phyloP scores from a whole-genome alignment of 768 basidiomycete species.

The Lactarius indigo region DNA sequence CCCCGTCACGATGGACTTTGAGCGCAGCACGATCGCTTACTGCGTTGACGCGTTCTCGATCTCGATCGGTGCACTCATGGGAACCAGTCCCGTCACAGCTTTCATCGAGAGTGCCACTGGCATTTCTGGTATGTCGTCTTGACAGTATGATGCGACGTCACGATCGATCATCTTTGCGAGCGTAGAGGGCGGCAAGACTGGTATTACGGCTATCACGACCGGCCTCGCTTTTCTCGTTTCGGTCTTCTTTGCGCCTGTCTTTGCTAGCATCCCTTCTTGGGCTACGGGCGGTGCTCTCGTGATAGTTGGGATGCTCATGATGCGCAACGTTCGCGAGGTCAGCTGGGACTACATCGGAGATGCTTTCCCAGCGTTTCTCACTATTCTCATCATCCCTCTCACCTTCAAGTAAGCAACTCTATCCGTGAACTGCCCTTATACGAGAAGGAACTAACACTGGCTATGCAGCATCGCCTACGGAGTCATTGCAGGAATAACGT shows the following conservation, averaged over 20 bases:
- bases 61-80: conserved; percentile 75
- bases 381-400: conserved; percentile 73
- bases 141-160: conserved; percentile 10
- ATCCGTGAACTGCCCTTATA: neutral
- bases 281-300: conserved; percentile 84
- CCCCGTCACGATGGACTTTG: conserved; percentile 81
- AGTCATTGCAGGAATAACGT: conserved; percentile 73
- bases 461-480: conserved; percentile 76
- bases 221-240: conserved; percentile 78
- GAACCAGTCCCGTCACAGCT: conserved; percentile 77
- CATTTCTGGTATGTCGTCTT: conserved; percentile 50
- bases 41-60: conserved; percentile 81
- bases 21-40: conserved; percentile 77
- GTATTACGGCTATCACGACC: conserved; percentile 69
- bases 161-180: conserved; percentile 19
- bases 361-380: conserved; percentile 80
- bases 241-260: conserved; percentile 86
- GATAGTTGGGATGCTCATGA: conserved; percentile 85
- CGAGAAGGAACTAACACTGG: conserved; percentile 11
- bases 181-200: conserved; percentile 83
- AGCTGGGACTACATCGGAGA: conserved; percentile 90
- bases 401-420: conserved; percentile 60
- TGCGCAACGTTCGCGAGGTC: conserved; percentile 78
- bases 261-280: conserved; percentile 83
- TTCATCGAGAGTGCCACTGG: conserved; percentile 83